Evolutionary conservation across 2,329 filamentous ascomycete genomes (phyloP).

Genomic region (Ustulina deusta): DNA sequence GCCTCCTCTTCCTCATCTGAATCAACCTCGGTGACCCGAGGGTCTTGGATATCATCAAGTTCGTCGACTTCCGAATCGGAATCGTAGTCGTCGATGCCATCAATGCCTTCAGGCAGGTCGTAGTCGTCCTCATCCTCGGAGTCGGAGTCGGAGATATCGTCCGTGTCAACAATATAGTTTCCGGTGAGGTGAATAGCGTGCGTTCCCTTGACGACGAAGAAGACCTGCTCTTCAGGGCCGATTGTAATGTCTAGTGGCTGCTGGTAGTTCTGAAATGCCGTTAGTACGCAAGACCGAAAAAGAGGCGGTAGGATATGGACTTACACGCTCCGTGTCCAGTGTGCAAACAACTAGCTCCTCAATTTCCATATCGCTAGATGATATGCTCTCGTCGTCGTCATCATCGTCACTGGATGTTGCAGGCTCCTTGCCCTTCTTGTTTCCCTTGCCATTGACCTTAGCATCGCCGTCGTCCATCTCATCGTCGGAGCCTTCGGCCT

Average conservation of each 20-base stretch:
- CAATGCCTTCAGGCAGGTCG: conserved; percentile 82
- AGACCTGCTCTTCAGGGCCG: conserved; percentile 87
- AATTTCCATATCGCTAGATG: conserved; percentile 73
- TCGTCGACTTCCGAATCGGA: conserved; percentile 78
- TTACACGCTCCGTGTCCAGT: conserved; percentile 90
- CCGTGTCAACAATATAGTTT: conserved; percentile 87
- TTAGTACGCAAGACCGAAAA: conserved; percentile 45
- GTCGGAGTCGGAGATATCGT: conserved; percentile 72
- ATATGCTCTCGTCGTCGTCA: conserved; percentile 68
- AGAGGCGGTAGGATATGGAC: conserved; percentile 45
- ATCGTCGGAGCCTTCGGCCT: conserved; percentile 71
- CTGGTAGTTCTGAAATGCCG: conserved; percentile 80
- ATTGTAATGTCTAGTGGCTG: conserved; percentile 95
- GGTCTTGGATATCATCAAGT: conserved; percentile 81
- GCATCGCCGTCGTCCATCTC: conserved; percentile 74
- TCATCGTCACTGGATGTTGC: conserved; percentile 61
- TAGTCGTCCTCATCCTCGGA: conserved; percentile 78
- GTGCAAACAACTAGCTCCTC: conserved; percentile 97
- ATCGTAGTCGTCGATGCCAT: conserved; percentile 77
- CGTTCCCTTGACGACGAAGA: conserved; percentile 90
- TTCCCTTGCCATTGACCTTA: conserved; percentile 69
- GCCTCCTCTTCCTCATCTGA: conserved; percentile 81
- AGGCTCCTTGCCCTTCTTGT: conserved; percentile 78
- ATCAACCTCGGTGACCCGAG: conserved; percentile 85
- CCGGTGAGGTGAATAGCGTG: conserved; percentile 93